Evolutionary conservation across 345 rosid species (phyloP).

Genomic region (Mercurialis annua): DNA sequence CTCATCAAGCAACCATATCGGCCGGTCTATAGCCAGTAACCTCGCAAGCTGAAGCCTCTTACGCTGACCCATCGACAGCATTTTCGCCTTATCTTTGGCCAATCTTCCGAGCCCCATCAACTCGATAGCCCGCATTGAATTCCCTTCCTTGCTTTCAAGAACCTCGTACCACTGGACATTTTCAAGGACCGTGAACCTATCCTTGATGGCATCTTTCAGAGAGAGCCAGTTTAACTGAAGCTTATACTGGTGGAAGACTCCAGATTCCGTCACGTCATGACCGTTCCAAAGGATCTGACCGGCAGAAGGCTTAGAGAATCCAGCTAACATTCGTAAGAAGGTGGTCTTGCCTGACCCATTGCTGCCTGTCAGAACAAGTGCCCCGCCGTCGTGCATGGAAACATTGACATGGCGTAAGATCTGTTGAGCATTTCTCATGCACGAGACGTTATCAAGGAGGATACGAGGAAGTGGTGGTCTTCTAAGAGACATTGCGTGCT

Average conservation of each 20-base stretch:
- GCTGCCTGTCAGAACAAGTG: constrained; percentile 71
- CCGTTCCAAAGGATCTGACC: constrained; percentile 93
- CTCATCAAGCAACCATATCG: constrained; percentile 86
- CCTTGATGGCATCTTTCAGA: constrained; percentile 72
- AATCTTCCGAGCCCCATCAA: constrained; percentile 84
- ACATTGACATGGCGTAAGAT: constrained; percentile 71
- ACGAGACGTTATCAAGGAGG: constrained; percentile 79
- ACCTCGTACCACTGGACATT: constrained; percentile 89
- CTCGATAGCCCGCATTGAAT: constrained; percentile 70
- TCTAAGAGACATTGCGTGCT: constrained; percentile 40
- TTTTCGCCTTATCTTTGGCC: constrained; percentile 69
- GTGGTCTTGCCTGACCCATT: constrained; percentile 84
- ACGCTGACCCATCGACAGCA: constrained; percentile 89
- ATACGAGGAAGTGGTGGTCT: constrained; percentile 65
- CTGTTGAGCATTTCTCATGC: constrained; percentile 93
- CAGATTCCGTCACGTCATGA: constrained; percentile 67
- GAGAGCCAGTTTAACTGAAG: constrained; percentile 92
- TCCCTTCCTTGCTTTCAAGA: constrained; percentile 72
- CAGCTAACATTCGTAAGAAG: constrained; percentile 80
- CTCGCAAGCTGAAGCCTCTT: constrained; percentile 87
- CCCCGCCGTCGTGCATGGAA: constrained; percentile 75
- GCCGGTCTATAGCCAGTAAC: constrained; percentile 74
- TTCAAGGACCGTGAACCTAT: constrained; percentile 60
- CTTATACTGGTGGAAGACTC: constrained; percentile 86
- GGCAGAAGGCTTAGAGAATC: constrained; percentile 76